Conservation (phyloP, 345 rosid species). For the Lenwebbia sp. region DNA sequence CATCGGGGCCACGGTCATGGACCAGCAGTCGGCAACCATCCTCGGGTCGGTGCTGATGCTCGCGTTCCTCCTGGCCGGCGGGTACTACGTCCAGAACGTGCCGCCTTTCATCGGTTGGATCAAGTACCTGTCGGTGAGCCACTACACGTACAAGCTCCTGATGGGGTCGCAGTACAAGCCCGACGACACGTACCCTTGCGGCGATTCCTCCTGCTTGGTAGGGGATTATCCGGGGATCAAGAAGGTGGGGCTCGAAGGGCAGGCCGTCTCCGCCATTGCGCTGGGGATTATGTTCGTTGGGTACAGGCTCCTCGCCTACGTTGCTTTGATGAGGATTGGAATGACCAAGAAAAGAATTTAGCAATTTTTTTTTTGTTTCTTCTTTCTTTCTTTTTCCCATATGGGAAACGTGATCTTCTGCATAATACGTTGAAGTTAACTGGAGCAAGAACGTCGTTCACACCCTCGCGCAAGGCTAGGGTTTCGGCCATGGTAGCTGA, state of each 20-base stretch:
- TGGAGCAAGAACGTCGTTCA: too few relatives aligned
- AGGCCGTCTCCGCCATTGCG: slow-evolving; percentile 12
- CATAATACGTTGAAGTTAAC: not conserved
- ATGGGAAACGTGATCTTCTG: not conserved
- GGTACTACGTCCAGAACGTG: slow-evolving; percentile 38
- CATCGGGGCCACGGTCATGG: slow-evolving; percentile 42
- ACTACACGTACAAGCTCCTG: slow-evolving; percentile 33
- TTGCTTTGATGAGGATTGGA: slow-evolving; percentile 35
- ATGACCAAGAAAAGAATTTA: slow-evolving; percentile 1
- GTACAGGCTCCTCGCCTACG: slow-evolving; percentile 36
- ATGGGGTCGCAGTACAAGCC: slow-evolving; percentile 32
- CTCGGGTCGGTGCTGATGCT: slow-evolving; percentile 33
- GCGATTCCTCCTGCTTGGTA: slow-evolving; percentile 17
- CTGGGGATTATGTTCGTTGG: slow-evolving; percentile 30
- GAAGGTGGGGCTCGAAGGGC: slow-evolving; percentile 26
- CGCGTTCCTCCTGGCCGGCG: slow-evolving; percentile 28
- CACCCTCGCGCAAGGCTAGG: too few relatives aligned
- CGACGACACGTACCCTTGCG: slow-evolving; percentile 19
- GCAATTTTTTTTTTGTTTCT: too few relatives aligned
- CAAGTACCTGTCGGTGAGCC: slow-evolving; percentile 23
- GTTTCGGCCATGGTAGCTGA: too few relatives aligned
- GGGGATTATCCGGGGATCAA: slow-evolving; percentile 31
- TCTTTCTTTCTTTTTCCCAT: not conserved
- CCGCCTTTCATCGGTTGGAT: slow-evolving; percentile 39
- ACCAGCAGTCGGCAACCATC: slow-evolving; percentile 23